Evolutionary conservation across 164 flowering plant species (phyloP).

Genomic region (Hamamelis virginiana): DNA sequence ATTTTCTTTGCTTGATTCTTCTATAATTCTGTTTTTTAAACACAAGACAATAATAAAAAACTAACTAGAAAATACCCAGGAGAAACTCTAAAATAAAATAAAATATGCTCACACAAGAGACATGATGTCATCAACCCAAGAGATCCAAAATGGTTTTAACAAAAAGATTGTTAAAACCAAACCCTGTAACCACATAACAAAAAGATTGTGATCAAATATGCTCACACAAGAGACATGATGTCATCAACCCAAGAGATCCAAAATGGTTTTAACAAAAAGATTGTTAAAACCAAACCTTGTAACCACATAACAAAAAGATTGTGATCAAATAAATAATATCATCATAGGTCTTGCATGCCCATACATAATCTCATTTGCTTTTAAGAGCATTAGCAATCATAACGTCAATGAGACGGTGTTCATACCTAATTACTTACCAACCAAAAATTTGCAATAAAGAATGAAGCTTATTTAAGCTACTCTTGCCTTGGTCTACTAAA

Average conservation of each 20-base stretch:
- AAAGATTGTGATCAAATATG: background rate
- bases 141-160: no score
- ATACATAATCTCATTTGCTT: constrained; percentile 95
- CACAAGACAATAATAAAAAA: background rate
- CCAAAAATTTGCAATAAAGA: no score
- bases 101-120: background rate
- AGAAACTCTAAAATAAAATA: background rate
- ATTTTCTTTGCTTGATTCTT: no score
- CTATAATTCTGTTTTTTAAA: no score
- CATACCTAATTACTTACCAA: constrained; percentile 84
- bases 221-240: constrained; percentile 39
- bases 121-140: constrained; percentile 96
- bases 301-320: constrained; percentile 13
- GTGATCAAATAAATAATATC: constrained; percentile 20
- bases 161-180: no score
- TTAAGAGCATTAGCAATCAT: constrained; percentile 98
- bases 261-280: no score
- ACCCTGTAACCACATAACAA: constrained; percentile 49
- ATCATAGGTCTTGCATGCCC: constrained; percentile 99
- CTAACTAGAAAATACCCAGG: background rate
- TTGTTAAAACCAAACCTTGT: constrained; percentile 96
- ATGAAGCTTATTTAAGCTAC: no score
- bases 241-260: constrained; percentile 97
- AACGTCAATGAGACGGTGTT: constrained; percentile 95
- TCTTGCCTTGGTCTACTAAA: no score